phyloP scores from a whole-genome alignment of 768 basidiomycete genomes.

The Auriscalpium vulgare region DNA sequence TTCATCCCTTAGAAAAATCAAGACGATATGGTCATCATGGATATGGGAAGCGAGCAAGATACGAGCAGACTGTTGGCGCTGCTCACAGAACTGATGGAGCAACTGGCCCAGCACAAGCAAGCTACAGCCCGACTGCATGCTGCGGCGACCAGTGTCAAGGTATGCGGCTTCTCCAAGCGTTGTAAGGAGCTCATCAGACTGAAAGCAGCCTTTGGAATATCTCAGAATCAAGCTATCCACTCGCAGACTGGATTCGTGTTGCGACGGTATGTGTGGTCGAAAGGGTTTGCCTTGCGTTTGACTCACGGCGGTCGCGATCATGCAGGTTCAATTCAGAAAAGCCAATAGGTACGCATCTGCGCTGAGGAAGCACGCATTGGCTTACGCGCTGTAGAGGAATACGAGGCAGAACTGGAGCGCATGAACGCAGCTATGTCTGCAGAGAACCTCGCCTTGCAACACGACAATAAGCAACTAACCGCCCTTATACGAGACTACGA shows the following conservation, averaged over 20 bases:
- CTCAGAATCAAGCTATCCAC: conserved; percentile 79
- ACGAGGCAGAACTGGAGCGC: conserved; percentile 80
- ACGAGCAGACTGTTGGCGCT: conserved; percentile 55
- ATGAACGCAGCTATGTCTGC: conserved; percentile 73
- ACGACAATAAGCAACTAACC: conserved; percentile 95
- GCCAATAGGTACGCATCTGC: conserved; percentile 51
- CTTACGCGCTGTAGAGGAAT: conserved; percentile 57
- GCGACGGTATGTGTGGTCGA: conserved; percentile 45
- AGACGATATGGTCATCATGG: conserved; percentile 44
- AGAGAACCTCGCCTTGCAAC: conserved; percentile 79
- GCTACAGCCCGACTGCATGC: conserved; percentile 65
- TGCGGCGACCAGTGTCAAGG: conserved; percentile 75
- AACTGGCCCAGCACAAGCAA: conserved; percentile 72
- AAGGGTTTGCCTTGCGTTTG: neutral
- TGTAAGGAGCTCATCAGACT: no score
- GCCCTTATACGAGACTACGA: conserved; percentile 93
- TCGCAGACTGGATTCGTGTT: conserved; percentile 89
- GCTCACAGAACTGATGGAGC: conserved; percentile 76
- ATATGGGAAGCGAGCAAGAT: conserved; percentile 45
- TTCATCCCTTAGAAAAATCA: no score
- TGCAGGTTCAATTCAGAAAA: conserved; percentile 84
- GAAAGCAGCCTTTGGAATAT: no score
- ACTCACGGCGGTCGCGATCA: neutral
- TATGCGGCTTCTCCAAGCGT: conserved; percentile 23
- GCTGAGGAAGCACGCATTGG: neutral